phyloP scores from a whole-genome alignment of 768 basidiomycete genomes.

The Crepidotus variabilis region DNA sequence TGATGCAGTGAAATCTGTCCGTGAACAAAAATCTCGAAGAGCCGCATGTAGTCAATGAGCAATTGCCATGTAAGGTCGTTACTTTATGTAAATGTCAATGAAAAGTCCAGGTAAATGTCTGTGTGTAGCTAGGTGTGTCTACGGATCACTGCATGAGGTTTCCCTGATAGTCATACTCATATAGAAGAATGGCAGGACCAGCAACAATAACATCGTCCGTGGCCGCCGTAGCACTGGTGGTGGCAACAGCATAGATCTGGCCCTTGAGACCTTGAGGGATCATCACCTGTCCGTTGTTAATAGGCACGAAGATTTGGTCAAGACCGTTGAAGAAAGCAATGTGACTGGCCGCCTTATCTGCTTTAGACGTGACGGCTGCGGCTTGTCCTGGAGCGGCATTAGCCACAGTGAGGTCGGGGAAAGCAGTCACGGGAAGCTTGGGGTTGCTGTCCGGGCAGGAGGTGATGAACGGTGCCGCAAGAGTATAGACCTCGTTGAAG shows the following conservation, averaged over 20 bases:
- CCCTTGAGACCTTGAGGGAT: conserved; percentile 44
- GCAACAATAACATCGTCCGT: conserved; percentile 41
- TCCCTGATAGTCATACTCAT: conserved; percentile 12
- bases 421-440: conserved; percentile 28
- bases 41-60: too few relatives aligned
- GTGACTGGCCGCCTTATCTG: conserved; percentile 7
- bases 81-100: too few relatives aligned
- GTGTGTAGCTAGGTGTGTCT: too few relatives aligned
- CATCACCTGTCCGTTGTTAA: conserved; percentile 20
- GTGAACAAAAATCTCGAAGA: too few relatives aligned
- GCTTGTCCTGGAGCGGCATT: conserved; percentile 18
- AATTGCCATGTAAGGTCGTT: too few relatives aligned
- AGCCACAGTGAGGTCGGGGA: conserved; percentile 22
- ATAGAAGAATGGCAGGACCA: conserved; percentile 47
- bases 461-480: conserved; percentile 43
- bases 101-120: too few relatives aligned
- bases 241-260: conserved; percentile 47
- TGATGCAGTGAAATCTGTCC: too few relatives aligned
- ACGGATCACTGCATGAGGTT: too few relatives aligned
- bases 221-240: conserved; percentile 23
- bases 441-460: conserved; percentile 52
- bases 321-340: conserved; percentile 50
- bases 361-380: conserved; percentile 19
- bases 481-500: conserved; percentile 35
- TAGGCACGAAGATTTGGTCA: conserved; percentile 33